Percentiles rank a stretch among this genome's conserved stretches.
Conservation (phyloP, 2,329 filamentous ascomycete species). For the Penicillium sp. region DNA sequence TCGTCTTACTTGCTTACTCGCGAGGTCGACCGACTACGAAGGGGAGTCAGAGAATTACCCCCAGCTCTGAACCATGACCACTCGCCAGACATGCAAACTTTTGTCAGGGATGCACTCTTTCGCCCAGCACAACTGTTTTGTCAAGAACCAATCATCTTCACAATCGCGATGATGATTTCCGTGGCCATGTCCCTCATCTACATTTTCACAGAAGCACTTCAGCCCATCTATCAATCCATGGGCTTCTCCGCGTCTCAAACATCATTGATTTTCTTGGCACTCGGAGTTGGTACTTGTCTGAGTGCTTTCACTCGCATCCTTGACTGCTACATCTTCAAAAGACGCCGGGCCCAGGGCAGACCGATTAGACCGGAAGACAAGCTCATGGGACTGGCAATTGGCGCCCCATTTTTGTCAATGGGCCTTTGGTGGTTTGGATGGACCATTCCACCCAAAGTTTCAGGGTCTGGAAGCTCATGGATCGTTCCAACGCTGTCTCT, state of each 20-base stretch:
- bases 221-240: conserved; percentile 36
- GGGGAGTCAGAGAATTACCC: conserved; percentile 13
- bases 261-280: conserved; percentile 39
- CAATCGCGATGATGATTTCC: conserved; percentile 40
- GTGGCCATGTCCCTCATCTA: conserved; percentile 45
- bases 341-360: conserved; percentile 14
- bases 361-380: conserved; percentile 43
- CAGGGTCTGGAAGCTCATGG: conserved; percentile 28
- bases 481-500: conserved; percentile 39
- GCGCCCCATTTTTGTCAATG: conserved; percentile 40
- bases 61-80: conserved; percentile 36
- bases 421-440: conserved; percentile 46
- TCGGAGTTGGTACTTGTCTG: conserved; percentile 37
- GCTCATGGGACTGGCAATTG: conserved; percentile 42
- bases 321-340: conserved; percentile 33
- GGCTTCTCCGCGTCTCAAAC: conserved; percentile 30
- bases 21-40: conserved; percentile 28
- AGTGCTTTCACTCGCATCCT: conserved; percentile 41
- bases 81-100: conserved; percentile 32
- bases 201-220: conserved; percentile 43
- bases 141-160: conserved; percentile 44
- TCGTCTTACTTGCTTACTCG: conserved; percentile 39
- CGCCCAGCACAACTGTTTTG: conserved; percentile 41
- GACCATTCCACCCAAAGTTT: conserved; percentile 41
- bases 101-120: conserved; percentile 36